A percentile compares a stretch with the other conserved stretches of the same genome.
Evolutionary conservation across 176 grass and related monocot genomes (phyloP).

Genomic region (Thinopyrum elongatum): DNA sequence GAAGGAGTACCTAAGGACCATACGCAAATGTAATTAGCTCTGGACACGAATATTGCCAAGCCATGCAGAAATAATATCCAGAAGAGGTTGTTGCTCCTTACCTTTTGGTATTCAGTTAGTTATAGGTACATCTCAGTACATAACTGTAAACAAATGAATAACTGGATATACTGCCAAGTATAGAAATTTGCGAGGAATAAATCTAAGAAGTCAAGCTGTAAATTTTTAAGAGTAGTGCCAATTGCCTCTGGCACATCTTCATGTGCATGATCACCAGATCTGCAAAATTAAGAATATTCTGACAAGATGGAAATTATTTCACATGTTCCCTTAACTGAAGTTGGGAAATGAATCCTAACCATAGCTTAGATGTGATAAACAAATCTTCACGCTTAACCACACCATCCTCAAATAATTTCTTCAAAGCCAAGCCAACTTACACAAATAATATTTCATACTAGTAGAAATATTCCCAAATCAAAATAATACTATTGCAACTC

Average conservation of each 20-base stretch:
- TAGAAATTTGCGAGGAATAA: slow-evolving; percentile 37
- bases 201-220: slow-evolving; percentile 45
- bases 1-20: background rate
- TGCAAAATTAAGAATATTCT: slow-evolving; percentile 18
- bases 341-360: slow-evolving; percentile 41
- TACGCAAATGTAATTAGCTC: background rate
- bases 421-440: slow-evolving; percentile 70
- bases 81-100: background rate
- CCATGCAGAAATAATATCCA: background rate
- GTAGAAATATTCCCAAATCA: background rate
- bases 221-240: slow-evolving; percentile 20
- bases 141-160: background rate
- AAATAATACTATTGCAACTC: background rate
- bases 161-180: background rate
- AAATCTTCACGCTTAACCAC: slow-evolving; percentile 67
- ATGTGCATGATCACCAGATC: slow-evolving; percentile 24
- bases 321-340: background rate
- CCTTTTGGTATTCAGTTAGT: background rate
- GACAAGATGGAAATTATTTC: background rate
- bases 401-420: slow-evolving; percentile 64
- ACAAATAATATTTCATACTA: background rate
- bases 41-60: background rate
- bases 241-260: slow-evolving; percentile 40
- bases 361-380: slow-evolving; percentile 89
- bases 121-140: background rate